Evolutionary conservation across 495 filamentous ascomycete genomes (phyloP), one percentile per base, ranked within the genome.

Genomic region (Penicillium paradoxum): DNA sequence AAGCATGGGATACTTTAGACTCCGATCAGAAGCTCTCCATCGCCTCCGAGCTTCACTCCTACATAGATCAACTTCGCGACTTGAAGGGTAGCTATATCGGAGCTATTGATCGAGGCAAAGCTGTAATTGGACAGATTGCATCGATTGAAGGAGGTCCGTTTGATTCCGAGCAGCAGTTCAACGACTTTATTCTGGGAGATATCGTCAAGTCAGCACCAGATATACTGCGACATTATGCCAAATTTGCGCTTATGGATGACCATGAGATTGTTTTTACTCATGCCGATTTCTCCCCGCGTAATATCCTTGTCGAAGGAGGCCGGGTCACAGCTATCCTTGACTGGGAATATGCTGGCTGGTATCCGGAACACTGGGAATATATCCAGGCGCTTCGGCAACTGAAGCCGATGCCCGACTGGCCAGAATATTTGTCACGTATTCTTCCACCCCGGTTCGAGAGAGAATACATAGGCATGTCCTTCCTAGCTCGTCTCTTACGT

Each of bases 201-300:
- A 49, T 63, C 33, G 33, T 55, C 15, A 43, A 36, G 19, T 22
- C 42, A 27, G 47, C 34, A 14, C 44, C 17, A 15, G 57, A 56
- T 25, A 1, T 57, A 22, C 22, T 66, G 18, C 55, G 51, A 30
- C 51, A 66, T 43, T 59, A 57, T 49, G 55, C 60, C 3, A 60
- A 55, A 34, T 48, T 32, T 56, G 57, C 59, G 19, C 49, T 63
- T 13, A 41, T 32, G 25, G 56, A 63, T 38, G 32, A 47, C 34
- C 63, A 66, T 46, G 53, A 63, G 10, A 66, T 66, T 48, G 49
- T 57, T 39, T 63, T 63, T 34, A 63, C 56, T 18, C 60, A 57
- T 50, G 39, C 25, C 24, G 48, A 58, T 50, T 49, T 65, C 6
- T 18, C 48, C 2, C 54, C 56, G n/a, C 55, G 49, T 5, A 66